phyloP scores from a whole-genome alignment of 164 flowering plant genomes.

The Nymphaea colorata region DNA sequence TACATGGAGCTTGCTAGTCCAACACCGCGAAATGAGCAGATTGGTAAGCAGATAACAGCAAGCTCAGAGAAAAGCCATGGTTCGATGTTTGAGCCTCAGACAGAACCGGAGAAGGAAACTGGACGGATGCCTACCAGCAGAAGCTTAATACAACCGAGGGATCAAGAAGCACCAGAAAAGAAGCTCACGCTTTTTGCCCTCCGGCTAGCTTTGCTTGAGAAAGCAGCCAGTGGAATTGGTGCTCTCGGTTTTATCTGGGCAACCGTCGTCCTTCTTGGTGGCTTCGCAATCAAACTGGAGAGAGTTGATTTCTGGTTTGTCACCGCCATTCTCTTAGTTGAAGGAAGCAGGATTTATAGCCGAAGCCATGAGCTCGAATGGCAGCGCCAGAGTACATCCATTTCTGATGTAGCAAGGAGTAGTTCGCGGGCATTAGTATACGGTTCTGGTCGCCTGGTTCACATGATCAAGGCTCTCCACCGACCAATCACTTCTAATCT shows the following conservation, averaged over 20 bases:
- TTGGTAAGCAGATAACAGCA: too few species aligned
- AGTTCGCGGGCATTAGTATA: slow-evolving; percentile 59
- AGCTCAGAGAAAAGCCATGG: too few species aligned
- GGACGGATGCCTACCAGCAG: too few species aligned
- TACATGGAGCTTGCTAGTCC: too few species aligned
- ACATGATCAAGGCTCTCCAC: slow-evolving; percentile 7
- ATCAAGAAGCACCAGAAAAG: slow-evolving; percentile 59
- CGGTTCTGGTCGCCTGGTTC: slow-evolving; percentile 28
- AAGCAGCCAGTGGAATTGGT: slow-evolving; percentile 75
- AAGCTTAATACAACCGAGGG: too few species aligned
- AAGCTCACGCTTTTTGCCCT: slow-evolving; percentile 88
- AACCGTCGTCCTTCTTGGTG: slow-evolving; percentile 92
- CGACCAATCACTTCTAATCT: not conserved
- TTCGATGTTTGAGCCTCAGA: too few species aligned
- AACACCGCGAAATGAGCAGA: too few species aligned
- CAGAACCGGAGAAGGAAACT: too few species aligned
- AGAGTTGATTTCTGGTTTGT: slow-evolving; percentile 84
- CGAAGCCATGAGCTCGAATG: slow-evolving; percentile 90
- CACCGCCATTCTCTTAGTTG: slow-evolving; percentile 59
- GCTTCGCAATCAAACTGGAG: slow-evolving; percentile 72
- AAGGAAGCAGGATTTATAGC: slow-evolving; percentile 83
- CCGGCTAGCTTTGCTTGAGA: slow-evolving; percentile 69
- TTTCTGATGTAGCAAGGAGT: slow-evolving; percentile 53
- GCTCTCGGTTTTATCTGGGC: slow-evolving; percentile 95
- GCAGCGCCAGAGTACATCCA: slow-evolving; percentile 70